Evolutionary conservation across 345 rosid species (phyloP).

Genomic region (Stellera chamaejasme): DNA sequence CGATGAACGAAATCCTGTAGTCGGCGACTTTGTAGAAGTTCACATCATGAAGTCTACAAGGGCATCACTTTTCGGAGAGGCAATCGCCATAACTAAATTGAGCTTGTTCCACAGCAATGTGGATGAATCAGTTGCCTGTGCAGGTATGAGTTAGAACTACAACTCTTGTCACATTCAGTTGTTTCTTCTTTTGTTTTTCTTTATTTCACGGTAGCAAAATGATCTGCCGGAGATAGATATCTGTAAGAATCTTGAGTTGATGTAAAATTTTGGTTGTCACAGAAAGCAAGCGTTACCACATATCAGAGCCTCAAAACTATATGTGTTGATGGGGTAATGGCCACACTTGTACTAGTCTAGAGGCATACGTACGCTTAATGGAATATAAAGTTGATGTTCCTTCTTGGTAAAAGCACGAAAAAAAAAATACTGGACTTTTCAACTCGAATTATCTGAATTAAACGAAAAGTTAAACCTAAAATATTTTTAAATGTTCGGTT

Average conservation of each 20-base stretch:
- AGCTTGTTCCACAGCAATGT: slow-evolving; percentile 37
- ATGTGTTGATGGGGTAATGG: no score
- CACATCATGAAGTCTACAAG: slow-evolving; percentile 50
- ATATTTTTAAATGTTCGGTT: no score
- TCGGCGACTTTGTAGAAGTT: slow-evolving; percentile 83
- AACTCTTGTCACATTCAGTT: background rate
- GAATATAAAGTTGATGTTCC: no score
- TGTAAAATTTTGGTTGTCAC: background rate
- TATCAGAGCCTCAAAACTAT: background rate
- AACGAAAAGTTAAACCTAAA: no score
- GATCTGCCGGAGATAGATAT: background rate
- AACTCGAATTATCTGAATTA: no score
- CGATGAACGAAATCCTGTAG: slow-evolving; percentile 37
- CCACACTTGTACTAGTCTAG: no score
- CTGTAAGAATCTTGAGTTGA: background rate
- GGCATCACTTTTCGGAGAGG: slow-evolving; percentile 73
- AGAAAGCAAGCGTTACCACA: background rate
- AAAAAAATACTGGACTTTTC: no score
- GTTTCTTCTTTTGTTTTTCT: background rate
- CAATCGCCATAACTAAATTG: slow-evolving; percentile 63
- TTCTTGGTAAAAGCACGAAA: no score
- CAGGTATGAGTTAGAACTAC: slow-evolving; percentile 22
- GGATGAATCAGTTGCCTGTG: slow-evolving; percentile 43
- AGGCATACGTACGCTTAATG: no score
- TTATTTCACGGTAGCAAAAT: slow-evolving; percentile 4